These are phyloP conservation scores for Centrapalus pauciflorus DNA, from an alignment of 129 eudicot species.

Conservation along the genomic window DNA sequence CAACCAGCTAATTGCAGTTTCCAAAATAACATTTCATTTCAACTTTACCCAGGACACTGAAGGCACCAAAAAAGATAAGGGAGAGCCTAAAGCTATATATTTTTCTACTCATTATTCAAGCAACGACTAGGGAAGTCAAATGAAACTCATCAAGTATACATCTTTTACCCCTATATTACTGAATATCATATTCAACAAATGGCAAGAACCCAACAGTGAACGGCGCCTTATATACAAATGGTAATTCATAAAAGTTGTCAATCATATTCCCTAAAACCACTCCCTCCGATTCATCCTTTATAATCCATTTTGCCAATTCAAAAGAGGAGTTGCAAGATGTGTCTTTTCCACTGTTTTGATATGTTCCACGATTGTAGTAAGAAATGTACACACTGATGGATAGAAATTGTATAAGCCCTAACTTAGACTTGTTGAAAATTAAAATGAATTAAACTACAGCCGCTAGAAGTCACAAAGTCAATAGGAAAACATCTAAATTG, in stretches of 20 bases:
- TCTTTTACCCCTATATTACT: not conserved
- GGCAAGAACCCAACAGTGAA: not conserved
- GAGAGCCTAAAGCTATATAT: not conserved
- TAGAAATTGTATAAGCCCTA: not conserved
- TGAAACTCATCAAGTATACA: not conserved
- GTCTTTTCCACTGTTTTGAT: not conserved
- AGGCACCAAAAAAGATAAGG: not conserved
- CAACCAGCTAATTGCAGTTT: not conserved
- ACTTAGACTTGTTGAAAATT: not conserved
- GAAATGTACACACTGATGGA: not conserved
- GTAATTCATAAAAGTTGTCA: not conserved
- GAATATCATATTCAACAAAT: not conserved
- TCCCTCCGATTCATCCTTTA: not conserved
- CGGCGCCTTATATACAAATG: too few species aligned
- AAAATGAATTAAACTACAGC: not conserved
- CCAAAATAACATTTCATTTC: not conserved
- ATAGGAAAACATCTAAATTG: constrained; percentile 2
- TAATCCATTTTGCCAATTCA: not conserved
- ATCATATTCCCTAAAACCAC: not conserved
- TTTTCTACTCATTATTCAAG: not conserved
- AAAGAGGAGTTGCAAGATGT: not conserved
- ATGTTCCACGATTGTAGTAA: not conserved
- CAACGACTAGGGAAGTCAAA: not conserved
- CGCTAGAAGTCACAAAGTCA: not conserved
- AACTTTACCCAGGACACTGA: too few species aligned